Evolutionary conservation across 1,139 yeast genomes (phyloP), one percentile per base, ranked within the genome.

Genomic region (Saccharomycopsis phalli): DNA sequence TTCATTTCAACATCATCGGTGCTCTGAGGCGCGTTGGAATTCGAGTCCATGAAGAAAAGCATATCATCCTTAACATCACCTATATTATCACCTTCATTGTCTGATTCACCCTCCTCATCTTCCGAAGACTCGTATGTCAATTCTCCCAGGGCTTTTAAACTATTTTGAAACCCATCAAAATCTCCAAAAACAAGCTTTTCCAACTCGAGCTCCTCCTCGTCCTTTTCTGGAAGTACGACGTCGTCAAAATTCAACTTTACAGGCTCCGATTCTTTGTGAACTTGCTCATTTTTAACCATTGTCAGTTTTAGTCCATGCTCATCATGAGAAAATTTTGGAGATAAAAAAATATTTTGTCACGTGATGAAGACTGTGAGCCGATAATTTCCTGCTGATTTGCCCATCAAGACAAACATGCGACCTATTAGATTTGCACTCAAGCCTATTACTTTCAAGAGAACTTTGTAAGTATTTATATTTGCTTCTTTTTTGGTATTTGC

Each of bases 161-260:
- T 81, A 34, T 64, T 57, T 49, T 81, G 87, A 58, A 88, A 87
- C 22, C 91, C 93, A 33, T 77, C 78, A 2, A 69, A 54, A 57
- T 91, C 97, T 17, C 98, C 97, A 61, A 93, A 91, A 4, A 93
- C 95, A 16, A 84, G 67, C 57, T 75, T 82, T 49, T 88, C 95
- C 37, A 91, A 69, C 44, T 66, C 71, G 34, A 80, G 50, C 58
- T 88, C 97, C 54, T 86, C 95, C 40, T 73, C 81, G 56, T 83
- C 94, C 51, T 91, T 34, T 6, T 35, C 37, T 22, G 47, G 47
- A 10, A 40, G 4, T 11, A 22, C 44, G 4, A 40, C 29, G 17
- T 32, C 25, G 34, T 32, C 25, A 14, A 14, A 20, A 11, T 20
- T 32, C 14, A 6, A 18, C 29, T 10, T 10, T 10, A 13, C 38